Evolutionary conservation across 306 rosid genomes (phyloP).

Genomic region (Quercus glauca): DNA sequence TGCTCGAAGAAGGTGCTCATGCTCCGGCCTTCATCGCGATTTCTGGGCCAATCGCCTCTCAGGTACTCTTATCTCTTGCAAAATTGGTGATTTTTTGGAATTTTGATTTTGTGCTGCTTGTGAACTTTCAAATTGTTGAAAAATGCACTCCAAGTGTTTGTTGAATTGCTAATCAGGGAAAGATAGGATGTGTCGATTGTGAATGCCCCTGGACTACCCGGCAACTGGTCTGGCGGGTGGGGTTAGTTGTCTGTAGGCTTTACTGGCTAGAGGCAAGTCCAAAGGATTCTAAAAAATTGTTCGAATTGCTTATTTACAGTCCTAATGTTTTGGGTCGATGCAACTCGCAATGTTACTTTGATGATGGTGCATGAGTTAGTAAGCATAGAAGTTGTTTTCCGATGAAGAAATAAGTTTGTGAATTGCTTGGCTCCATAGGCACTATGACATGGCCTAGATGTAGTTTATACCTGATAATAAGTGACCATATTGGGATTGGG

Average conservation of each 20-base stretch:
- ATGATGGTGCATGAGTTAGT: too few relatives aligned
- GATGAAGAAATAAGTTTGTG: too few relatives aligned
- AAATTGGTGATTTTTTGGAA: background rate
- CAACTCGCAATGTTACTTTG: background rate
- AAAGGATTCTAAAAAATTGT: too few relatives aligned
- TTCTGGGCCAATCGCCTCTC: constrained; percentile 61
- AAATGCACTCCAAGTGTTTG: background rate
- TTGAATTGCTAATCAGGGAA: background rate
- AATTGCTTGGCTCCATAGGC: too few relatives aligned
- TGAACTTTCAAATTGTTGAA: background rate
- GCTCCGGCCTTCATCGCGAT: constrained; percentile 79
- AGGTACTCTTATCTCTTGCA: constrained; percentile 35
- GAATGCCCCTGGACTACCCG: too few relatives aligned
- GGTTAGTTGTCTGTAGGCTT: too few relatives aligned
- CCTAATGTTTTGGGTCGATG: background rate
- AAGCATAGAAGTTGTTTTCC: too few relatives aligned
- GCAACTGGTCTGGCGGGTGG: too few relatives aligned
- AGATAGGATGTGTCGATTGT: background rate
- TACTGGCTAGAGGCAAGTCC: too few relatives aligned
- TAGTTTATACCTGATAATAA: too few relatives aligned
- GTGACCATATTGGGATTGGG: too few relatives aligned
- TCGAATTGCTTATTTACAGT: background rate
- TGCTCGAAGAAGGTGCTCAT: constrained; percentile 96
- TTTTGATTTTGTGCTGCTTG: background rate
- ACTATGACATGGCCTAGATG: too few relatives aligned